A percentile compares a stretch with the other conserved stretches of the same genome.
Evolutionary conservation across 78 protist genomes (phyloP).

Genomic region (Planoprotostelium fungivorum): DNA sequence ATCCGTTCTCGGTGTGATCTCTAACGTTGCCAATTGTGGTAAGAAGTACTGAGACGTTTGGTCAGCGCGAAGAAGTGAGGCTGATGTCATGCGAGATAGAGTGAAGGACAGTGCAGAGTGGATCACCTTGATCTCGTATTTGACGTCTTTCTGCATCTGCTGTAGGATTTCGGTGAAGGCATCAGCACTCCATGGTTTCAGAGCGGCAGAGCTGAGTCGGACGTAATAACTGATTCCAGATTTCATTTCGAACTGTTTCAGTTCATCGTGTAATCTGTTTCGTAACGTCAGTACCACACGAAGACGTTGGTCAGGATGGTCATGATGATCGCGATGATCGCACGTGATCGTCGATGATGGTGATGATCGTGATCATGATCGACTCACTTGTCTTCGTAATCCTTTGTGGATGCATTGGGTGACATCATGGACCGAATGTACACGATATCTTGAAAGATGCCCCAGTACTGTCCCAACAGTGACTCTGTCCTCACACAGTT

Average conservation of each 20-base stretch:
- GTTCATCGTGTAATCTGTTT: not conserved
- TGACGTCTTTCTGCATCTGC: not conserved
- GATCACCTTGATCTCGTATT: not conserved
- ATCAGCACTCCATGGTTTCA: not conserved
- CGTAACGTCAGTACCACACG: too few species aligned
- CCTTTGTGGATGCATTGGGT: not conserved
- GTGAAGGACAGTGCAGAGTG: too few species aligned
- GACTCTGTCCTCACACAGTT: not conserved
- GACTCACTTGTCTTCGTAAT: not conserved
- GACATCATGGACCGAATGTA: not conserved
- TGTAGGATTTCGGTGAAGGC: not conserved
- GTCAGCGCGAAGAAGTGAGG: too few species aligned
- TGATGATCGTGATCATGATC: too few species aligned
- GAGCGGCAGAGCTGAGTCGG: not conserved
- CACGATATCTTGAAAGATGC: not conserved
- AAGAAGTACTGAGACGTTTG: not conserved
- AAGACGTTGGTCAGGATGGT: too few species aligned
- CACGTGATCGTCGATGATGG: too few species aligned
- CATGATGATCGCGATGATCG: too few species aligned
- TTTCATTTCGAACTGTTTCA: not conserved
- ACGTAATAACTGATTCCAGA: not conserved
- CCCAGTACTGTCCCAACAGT: not conserved
- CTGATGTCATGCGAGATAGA: too few species aligned
- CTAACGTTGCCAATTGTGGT: not conserved
- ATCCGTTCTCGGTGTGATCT: not conserved